phyloP scores from a whole-genome alignment of 345 rosid species.

The Cardamine occulta region DNA sequence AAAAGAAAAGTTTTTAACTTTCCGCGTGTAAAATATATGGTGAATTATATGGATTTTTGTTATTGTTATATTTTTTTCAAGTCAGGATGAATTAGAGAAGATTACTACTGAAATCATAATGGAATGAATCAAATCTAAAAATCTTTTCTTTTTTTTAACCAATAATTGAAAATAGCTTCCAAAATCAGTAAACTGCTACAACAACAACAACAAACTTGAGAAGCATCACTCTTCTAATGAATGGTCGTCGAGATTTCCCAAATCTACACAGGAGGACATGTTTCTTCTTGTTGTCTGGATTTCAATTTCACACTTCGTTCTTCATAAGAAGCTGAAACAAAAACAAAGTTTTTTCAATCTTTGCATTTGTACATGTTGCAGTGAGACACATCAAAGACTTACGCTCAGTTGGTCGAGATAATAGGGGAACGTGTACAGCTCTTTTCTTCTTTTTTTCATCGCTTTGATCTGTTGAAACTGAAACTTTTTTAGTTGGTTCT shows the following conservation, averaged over 20 bases:
- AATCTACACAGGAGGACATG: conserved; percentile 18
- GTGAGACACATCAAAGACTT: conserved; percentile 43
- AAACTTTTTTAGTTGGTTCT: not conserved
- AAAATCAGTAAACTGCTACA: not conserved
- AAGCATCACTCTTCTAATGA: not conserved
- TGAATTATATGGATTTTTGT: too few relatives aligned
- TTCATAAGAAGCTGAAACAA: conserved; percentile 71
- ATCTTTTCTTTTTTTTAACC: too few relatives aligned
- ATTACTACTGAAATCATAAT: too few relatives aligned
- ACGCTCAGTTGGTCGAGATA: conserved; percentile 88
- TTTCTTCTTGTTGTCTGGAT: conserved; percentile 37
- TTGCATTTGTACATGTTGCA: conserved; percentile 25
- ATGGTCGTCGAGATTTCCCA: conserved; percentile 3
- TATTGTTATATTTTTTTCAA: too few relatives aligned
- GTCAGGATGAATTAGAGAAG: too few relatives aligned
- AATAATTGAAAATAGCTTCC: not conserved
- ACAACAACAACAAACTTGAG: conserved; percentile 6
- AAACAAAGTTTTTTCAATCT: not conserved
- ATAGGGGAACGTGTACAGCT: conserved; percentile 63
- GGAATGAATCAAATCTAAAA: too few relatives aligned
- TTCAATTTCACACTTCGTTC: conserved; percentile 67
- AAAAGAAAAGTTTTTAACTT: too few relatives aligned
- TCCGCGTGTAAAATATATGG: too few relatives aligned
- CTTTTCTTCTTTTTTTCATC: conserved; percentile 50
- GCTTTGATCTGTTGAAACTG: conserved; percentile 48